Base-by-base conservation (phyloP, 1,139 yeast species). In the Diutina ranongensis region DNA sequence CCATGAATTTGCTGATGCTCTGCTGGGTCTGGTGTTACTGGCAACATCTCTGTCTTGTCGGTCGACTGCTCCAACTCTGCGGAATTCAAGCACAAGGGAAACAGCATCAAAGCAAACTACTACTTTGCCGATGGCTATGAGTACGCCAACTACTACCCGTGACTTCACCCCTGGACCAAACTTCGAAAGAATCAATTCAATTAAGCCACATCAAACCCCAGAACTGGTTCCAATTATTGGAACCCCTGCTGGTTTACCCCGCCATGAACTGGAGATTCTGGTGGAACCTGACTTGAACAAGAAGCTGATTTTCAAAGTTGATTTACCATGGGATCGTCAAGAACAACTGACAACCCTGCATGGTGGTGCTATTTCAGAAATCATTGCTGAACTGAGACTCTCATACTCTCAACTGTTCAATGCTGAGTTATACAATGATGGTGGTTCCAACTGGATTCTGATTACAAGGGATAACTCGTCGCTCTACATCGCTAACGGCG, bases 391-490 rank as follows among this genome's bases (percentile, higher is more conserved):
- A 16, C 18, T 15, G 20, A 12, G 10, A 12, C 19, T 38, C n/a
- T 32, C 42, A 13, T n/a, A 25, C 2, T 25, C 32, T n/a, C 16
- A n/a, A 15, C 32, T 25, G 42, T 38, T 38, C 15, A 25, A 38
- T 12, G 32, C 32, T 1, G 28, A 38, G n/a, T 20, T 38, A 21
- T 38, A 38, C 12, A 25, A 18, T 8, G 42, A 38, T 25, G 42
- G 42, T 16, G 42, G 42, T 13, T 25, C 28, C 31, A 38, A 38
- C 21, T 38, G 42, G 42, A 25, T 25, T 10, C 42, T 25, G 42
- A 25, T 38, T 10, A 38, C 42, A 1, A 31, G 42, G 19, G 42
- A 38, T 18, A 38, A 38, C 13, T 25, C 28, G 32, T 25, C 28
- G 32, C 22, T 38, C n/a, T 38, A 20, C 20, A 15, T 38, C 7